These are phyloP conservation scores for Dianthus caryophyllus DNA, from an alignment of 148 eudicot species.

Conservation along the genomic window DNA sequence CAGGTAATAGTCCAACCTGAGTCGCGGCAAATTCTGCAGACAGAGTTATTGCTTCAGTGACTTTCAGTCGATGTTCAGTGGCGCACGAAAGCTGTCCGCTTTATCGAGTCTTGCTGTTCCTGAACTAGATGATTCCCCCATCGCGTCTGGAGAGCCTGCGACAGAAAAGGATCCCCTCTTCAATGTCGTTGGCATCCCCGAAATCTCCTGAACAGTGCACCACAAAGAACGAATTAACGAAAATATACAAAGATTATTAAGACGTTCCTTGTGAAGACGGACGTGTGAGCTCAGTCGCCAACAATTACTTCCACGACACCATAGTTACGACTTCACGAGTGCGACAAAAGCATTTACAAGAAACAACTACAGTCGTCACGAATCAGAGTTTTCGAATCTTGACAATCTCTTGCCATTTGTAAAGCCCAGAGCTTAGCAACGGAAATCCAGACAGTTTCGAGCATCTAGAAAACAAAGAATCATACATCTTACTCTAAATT, in stretches of 20 bases:
- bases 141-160: constrained; percentile 36
- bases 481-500: not conserved
- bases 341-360: too few species aligned
- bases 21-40: not conserved
- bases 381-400: too few species aligned
- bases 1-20: not conserved
- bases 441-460: not conserved
- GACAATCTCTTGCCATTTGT: too few species aligned
- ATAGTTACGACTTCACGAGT: too few species aligned
- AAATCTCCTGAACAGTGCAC: constrained; percentile 34
- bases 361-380: too few species aligned
- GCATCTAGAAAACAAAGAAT: not conserved
- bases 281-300: too few species aligned
- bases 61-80: constrained; percentile 9
- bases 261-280: too few species aligned
- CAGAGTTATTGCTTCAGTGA: not conserved
- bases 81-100: constrained; percentile 37
- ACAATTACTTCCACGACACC: too few species aligned
- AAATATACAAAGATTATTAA: too few species aligned
- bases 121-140: constrained; percentile 48
- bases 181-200: constrained; percentile 41
- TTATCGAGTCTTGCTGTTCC: constrained; percentile 39
- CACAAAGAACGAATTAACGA: not conserved
- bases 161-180: constrained; percentile 30
- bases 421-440: too few species aligned